These are phyloP conservation scores for Ceriops zippeliana DNA, from an alignment of 345 rosid genomes.

Conservation along the genomic window DNA sequence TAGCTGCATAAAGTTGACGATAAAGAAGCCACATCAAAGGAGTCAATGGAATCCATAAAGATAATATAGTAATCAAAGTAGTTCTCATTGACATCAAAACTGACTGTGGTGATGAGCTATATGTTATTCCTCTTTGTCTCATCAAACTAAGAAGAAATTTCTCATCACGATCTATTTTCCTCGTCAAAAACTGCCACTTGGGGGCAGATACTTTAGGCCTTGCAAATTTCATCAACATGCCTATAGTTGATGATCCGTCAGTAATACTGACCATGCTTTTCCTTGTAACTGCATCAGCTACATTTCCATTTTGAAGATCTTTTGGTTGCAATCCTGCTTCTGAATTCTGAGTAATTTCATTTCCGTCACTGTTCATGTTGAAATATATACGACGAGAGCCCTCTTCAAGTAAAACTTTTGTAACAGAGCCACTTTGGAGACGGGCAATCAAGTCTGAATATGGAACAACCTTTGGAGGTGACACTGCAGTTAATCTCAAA, in stretches of 20 bases:
- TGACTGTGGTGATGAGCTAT: constrained; percentile 90
- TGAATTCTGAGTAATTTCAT: constrained; percentile 26
- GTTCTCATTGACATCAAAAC: constrained; percentile 62
- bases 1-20: constrained; percentile 84
- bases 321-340: constrained; percentile 29
- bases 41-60: constrained; percentile 82
- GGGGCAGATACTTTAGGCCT: constrained; percentile 43
- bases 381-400: constrained; percentile 90
- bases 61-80: constrained; percentile 59
- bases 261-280: constrained; percentile 21
- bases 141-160: constrained; percentile 83
- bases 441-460: constrained; percentile 73
- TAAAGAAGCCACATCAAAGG: constrained; percentile 98
- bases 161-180: constrained; percentile 87
- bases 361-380: constrained; percentile 29
- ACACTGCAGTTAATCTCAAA: constrained; percentile 65
- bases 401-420: constrained; percentile 78
- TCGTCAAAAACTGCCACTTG: constrained; percentile 71
- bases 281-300: constrained; percentile 22
- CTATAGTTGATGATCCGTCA: constrained; percentile 11
- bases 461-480: constrained; percentile 68
- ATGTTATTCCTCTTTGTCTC: constrained; percentile 81
- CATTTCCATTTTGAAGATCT: constrained; percentile 23
- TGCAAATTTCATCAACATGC: constrained; percentile 32
- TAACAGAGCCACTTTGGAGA: constrained; percentile 65